A percentile compares a stretch with the other conserved stretches of the same genome.
These are phyloP conservation scores for Neofusicoccum umdonicola DNA, from an alignment of 2,329 filamentous ascomycete species.

Conservation along the genomic window DNA sequence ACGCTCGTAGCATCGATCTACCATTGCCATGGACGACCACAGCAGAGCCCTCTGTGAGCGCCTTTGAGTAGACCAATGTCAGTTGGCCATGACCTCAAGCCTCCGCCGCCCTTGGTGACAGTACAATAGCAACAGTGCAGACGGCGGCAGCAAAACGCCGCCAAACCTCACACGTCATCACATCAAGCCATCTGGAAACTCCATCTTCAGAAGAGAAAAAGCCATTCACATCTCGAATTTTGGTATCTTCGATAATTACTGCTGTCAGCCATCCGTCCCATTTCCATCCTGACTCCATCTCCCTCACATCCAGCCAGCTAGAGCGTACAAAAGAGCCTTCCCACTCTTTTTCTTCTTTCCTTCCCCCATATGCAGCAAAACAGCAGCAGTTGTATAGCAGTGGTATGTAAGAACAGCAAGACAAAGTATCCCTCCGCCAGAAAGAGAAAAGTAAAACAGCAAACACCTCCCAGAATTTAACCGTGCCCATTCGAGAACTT, in stretches of 20 bases:
- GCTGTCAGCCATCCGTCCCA: background rate
- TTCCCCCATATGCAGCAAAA: background rate
- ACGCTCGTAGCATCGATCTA: too few species aligned
- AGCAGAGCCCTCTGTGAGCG: too few species aligned
- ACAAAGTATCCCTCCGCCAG: background rate
- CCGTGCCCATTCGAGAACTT: background rate
- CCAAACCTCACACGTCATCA: background rate
- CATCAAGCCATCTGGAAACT: too few species aligned
- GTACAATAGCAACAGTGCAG: background rate
- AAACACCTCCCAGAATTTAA: background rate
- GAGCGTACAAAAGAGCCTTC: background rate
- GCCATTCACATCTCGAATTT: conserved; percentile 15
- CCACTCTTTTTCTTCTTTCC: background rate
- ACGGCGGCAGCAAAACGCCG: background rate
- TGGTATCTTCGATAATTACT: conserved; percentile 15
- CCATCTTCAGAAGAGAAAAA: background rate
- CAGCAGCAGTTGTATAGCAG: background rate
- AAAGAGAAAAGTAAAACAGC: background rate
- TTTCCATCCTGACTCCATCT: background rate
- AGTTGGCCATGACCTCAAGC: too few species aligned
- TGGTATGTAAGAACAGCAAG: background rate
- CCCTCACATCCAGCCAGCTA: background rate
- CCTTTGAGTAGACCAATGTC: too few species aligned
- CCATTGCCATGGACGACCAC: too few species aligned
- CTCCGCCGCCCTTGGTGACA: too few species aligned